Evolutionary conservation across 2,329 filamentous ascomycete genomes (phyloP).

Genomic region (Aspergillus brunneoviolaceus): DNA sequence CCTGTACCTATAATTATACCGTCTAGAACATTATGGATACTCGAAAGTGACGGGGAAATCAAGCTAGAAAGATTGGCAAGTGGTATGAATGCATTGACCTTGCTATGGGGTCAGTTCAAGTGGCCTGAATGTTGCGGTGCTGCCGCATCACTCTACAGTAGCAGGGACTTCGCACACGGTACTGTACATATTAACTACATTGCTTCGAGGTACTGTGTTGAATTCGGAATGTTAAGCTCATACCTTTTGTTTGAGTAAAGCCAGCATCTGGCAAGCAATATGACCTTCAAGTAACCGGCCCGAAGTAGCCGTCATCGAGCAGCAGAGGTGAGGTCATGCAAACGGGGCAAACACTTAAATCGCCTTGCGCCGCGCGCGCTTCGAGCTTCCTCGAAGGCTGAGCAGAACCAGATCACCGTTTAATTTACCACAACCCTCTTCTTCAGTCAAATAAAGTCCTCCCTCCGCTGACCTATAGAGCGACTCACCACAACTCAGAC

Average conservation of each 20-base stretch:
- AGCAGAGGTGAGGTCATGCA: slow-evolving; percentile 15
- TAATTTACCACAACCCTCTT: not conserved
- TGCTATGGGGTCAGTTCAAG: not conserved
- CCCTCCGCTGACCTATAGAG: not conserved
- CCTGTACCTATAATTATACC: too few species aligned
- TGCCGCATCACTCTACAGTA: not conserved
- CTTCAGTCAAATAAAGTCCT: not conserved
- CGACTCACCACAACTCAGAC: not conserved
- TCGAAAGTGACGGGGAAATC: too few species aligned
- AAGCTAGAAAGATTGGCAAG: too few species aligned
- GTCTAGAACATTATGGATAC: too few species aligned
- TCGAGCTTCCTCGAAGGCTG: not conserved
- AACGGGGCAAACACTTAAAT: slow-evolving; percentile 28
- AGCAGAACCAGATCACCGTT: not conserved
- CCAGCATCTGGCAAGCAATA: too few species aligned
- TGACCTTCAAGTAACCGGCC: too few species aligned
- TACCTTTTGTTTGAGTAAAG: too few species aligned
- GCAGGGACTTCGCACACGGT: not conserved
- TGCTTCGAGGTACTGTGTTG: not conserved
- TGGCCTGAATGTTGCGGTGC: not conserved
- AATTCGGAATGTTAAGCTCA: not conserved
- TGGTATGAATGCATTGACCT: not conserved
- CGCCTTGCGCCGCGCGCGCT: slow-evolving; percentile 16
- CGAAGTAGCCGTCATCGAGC: not conserved
- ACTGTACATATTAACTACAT: not conserved